Percentiles rank a stretch among this genome's conserved stretches.
These are phyloP conservation scores for Fusarium metavorans DNA, from an alignment of 2,329 filamentous ascomycete species.

Conservation along the genomic window DNA sequence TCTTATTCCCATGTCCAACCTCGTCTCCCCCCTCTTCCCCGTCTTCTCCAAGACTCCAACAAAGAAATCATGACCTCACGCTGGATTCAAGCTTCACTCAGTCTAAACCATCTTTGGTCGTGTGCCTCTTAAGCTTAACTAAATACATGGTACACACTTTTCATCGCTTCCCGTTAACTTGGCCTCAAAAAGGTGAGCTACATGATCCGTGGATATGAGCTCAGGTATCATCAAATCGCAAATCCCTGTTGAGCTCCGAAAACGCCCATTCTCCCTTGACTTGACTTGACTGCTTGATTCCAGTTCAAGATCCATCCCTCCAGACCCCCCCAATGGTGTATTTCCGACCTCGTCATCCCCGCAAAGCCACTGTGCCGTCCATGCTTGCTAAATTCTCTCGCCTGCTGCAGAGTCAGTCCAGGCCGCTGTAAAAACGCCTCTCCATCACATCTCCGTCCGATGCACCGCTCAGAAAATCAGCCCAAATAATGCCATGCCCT, in stretches of 20 bases:
- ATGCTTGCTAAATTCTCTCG: constrained; percentile 14
- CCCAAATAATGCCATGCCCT: constrained; percentile 7
- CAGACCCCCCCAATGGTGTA: background rate
- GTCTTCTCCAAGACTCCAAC: background rate
- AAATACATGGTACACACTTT: constrained; percentile 2
- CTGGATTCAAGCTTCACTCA: background rate
- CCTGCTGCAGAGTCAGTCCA: constrained; percentile 7
- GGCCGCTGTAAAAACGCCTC: constrained; percentile 18
- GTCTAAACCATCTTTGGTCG: constrained; percentile 3
- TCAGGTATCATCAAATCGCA: constrained; percentile 46
- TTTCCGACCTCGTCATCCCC: background rate
- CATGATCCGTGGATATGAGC: constrained; percentile 29
- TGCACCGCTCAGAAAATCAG: constrained; percentile 25
- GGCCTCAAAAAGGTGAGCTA: constrained; percentile 36
- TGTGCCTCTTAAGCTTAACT: constrained; percentile 4
- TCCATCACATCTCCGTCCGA: constrained; percentile 17
- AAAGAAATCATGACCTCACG: background rate
- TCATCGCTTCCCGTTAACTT: background rate
- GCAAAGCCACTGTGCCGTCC: constrained; percentile 7
- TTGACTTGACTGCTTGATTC: background rate
- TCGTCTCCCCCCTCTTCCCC: background rate
- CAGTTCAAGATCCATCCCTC: constrained; percentile 12
- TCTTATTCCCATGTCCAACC: constrained; percentile 16
- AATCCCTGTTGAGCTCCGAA: constrained; percentile 28
- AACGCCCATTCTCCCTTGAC: constrained; percentile 35